Conservation (phyloP, 331 rosid genomes). For the Malus hybrid region DNA sequence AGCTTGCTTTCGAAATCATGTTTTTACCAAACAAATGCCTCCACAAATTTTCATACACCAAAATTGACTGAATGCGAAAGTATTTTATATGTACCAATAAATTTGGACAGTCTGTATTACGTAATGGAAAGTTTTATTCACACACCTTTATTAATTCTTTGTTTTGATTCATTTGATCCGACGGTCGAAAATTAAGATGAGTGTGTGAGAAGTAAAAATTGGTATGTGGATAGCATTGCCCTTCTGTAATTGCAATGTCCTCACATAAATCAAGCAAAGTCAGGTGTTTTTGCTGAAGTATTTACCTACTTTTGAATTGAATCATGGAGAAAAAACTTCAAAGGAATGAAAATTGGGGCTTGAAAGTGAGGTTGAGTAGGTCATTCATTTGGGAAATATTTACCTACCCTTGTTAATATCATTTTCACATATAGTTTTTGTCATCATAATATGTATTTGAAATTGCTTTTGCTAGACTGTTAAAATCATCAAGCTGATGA, state of each 20-base stretch:
- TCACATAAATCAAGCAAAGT: background rate
- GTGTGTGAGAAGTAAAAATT: no score
- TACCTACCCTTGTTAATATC: background rate
- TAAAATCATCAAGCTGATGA: background rate
- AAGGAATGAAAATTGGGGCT: conserved; percentile 1
- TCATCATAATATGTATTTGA: background rate
- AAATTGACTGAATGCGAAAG: background rate
- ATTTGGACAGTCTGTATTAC: background rate
- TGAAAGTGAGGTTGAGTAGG: conserved; percentile 5
- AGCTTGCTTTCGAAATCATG: background rate
- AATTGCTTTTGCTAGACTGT: background rate
- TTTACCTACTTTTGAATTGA: background rate
- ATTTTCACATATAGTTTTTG: background rate
- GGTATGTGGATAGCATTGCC: no score
- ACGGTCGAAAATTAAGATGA: no score
- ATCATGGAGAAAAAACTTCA: conserved; percentile 6
- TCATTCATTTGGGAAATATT: background rate
- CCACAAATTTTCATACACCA: background rate
- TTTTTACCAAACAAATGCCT: background rate
- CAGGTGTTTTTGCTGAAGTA: no score
- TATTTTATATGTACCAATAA: background rate
- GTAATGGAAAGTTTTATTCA: no score
- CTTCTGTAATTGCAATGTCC: no score
- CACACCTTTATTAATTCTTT: no score
- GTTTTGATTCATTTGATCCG: no score